These are phyloP conservation scores for Pseudotsuga menziesii DNA, from an alignment of 75 land plant genomes.

Conservation along the genomic window DNA sequence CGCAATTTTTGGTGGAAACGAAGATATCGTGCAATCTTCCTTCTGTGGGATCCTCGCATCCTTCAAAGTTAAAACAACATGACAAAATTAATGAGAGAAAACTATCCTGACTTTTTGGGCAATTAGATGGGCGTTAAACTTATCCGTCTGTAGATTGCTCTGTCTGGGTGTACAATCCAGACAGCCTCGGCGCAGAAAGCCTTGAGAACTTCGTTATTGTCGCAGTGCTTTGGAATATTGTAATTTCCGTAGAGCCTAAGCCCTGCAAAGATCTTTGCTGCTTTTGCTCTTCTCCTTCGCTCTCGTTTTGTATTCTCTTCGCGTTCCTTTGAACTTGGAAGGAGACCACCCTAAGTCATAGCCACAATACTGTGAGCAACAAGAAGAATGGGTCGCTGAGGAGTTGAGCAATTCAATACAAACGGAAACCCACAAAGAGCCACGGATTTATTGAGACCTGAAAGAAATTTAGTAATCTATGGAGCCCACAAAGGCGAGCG, in stretches of 20 bases:
- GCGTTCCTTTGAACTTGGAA: conserved; percentile 16
- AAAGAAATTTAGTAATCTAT: too few relatives aligned
- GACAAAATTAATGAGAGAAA: not conserved
- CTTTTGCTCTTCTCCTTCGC: conserved; percentile 14
- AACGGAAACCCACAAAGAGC: too few relatives aligned
- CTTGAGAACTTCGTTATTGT: conserved; percentile 25
- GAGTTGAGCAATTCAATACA: too few relatives aligned
- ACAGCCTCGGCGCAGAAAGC: conserved; percentile 21
- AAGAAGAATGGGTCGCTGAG: too few relatives aligned
- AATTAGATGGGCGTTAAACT: not conserved
- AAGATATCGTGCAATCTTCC: not conserved
- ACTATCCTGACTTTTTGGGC: not conserved
- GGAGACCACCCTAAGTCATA: conserved; percentile 18
- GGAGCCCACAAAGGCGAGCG: too few relatives aligned
- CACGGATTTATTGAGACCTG: too few relatives aligned
- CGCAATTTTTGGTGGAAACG: not conserved
- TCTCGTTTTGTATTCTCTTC: conserved; percentile 21
- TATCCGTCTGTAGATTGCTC: conserved; percentile 17
- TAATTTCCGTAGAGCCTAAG: conserved; percentile 25
- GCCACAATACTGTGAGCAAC: too few relatives aligned
- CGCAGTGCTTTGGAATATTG: conserved; percentile 21
- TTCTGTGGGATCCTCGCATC: not conserved
- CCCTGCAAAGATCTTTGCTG: conserved; percentile 18
- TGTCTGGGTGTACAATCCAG: conserved; percentile 21
- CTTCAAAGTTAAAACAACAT: not conserved